These are phyloP conservation scores for Beauveria scarabaeidicola DNA, from an alignment of 2,329 filamentous ascomycete species.

Conservation along the genomic window DNA sequence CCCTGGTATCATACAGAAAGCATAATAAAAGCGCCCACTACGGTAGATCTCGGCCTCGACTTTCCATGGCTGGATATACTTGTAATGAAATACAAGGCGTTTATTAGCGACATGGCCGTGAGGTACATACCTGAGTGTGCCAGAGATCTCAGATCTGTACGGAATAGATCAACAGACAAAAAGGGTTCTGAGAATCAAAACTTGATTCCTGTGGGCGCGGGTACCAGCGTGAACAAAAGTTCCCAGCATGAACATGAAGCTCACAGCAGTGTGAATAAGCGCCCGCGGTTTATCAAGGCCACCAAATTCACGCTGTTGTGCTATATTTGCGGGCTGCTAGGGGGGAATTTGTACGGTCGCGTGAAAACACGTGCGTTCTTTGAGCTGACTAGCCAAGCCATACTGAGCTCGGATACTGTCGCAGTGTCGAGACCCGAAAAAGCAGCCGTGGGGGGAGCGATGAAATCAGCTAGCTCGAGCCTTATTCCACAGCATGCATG, in stretches of 20 bases:
- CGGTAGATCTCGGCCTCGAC: constrained; percentile 2
- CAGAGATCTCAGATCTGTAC: not conserved
- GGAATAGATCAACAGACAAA: not conserved
- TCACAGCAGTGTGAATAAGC: not conserved
- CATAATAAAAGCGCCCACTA: not conserved
- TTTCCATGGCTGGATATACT: constrained; percentile 2
- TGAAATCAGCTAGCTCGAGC: not conserved
- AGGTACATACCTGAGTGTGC: not conserved
- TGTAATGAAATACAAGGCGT: too few relatives aligned
- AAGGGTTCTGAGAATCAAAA: not conserved
- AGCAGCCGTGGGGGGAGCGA: not conserved
- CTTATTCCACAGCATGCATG: not conserved
- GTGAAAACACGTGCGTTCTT: not conserved
- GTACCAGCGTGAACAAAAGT: constrained; percentile 8
- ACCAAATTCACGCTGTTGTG: not conserved
- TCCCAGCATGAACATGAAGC: not conserved
- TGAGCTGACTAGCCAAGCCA: not conserved
- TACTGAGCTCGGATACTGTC: not conserved
- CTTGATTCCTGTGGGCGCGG: not conserved
- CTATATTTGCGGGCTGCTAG: not conserved
- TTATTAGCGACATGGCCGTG: too few relatives aligned
- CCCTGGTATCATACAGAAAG: too few relatives aligned
- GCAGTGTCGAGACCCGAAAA: not conserved
- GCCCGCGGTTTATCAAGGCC: too few relatives aligned
- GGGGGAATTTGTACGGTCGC: not conserved